Percentiles rank a stretch among this genome's conserved stretches.
phyloP scores from a whole-genome alignment of 73 alveolate genomes.

The Uronychia binucleata region DNA sequence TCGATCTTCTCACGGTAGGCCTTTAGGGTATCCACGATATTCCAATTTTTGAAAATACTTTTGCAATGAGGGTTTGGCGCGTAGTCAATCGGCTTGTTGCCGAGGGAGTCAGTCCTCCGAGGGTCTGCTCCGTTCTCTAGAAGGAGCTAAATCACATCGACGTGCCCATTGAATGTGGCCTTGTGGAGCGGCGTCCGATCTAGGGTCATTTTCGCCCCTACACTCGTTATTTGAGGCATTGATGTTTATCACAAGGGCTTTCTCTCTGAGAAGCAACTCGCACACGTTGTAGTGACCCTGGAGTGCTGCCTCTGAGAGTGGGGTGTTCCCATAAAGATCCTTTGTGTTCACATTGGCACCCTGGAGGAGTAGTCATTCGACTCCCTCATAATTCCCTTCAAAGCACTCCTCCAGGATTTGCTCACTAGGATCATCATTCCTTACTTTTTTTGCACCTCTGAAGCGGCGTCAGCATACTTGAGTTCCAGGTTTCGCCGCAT shows the following conservation, averaged over 20 bases:
- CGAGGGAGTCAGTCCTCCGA: conserved; percentile 2
- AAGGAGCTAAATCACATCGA: conserved; percentile 4
- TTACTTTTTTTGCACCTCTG: not conserved
- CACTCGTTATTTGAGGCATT: conserved; percentile 10
- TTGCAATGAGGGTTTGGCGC: not conserved
- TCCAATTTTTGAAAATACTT: conserved; percentile 11
- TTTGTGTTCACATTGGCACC: conserved; percentile 16
- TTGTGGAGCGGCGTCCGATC: conserved; percentile 36
- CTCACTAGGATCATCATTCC: not conserved
- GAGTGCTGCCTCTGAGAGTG: conserved; percentile 27
- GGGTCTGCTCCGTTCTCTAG: conserved; percentile 33
- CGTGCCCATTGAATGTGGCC: conserved; percentile 30
- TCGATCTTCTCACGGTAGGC: not conserved
- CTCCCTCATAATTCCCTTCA: conserved; percentile 8
- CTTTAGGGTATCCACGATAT: conserved; percentile 4
- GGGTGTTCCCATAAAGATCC: conserved; percentile 14
- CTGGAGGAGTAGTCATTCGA: not conserved
- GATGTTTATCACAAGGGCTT: not conserved
- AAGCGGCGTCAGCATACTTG: not conserved
- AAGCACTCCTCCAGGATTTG: conserved; percentile 23
- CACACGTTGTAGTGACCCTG: conserved; percentile 10
- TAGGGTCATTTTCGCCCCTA: not conserved
- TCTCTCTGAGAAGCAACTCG: not conserved
- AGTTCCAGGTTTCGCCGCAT: not conserved
- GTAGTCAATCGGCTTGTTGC: conserved; percentile 4